Base-by-base conservation (phyloP, 1,139 yeast species). In the Pichia sp. region DNA sequence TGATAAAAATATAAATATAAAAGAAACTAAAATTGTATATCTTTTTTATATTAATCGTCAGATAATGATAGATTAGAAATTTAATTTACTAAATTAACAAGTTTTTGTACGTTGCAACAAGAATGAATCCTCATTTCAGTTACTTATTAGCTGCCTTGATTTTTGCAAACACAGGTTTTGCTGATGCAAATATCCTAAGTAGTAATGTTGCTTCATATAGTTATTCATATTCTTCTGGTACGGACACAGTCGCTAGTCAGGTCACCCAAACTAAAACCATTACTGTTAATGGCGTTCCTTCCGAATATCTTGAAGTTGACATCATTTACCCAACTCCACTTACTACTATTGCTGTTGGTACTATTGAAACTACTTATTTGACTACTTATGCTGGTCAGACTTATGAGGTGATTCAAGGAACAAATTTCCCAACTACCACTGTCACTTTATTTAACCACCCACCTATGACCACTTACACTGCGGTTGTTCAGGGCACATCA, bases 341-440 rank as follows among this genome's bases (percentile, higher is more conserved):
- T 4, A 45, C 48, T 5, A 20, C 25, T 10, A 35, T 43, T 28
- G 9, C 11, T 5, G 37, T 20, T n/a, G 46, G 37, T 30, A 35
- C 42, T 3, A 31, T 34, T 24, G 36, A 30, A 11, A 24, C 46
- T n/a, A 30, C 39, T 3, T 35, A 35, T 30, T 25, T 36, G 3
- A 37, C 39, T 8, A 41, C 45, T 3, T 16, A 8, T 8, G 36
- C 29, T 26, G 30, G 39, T n/a, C 7, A 23, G 5, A 38, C 40
- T 29, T 37, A 30, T 32, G 37, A 26, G 30, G 42, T 40, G 26
- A 31, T 45, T 11, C 37, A 45, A 31, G 29, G 26, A 20, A 10
- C 42, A n/a, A 35, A 34, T 16, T 39, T 43, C n/a, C 43, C 46
- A 24, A 39, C 42, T 4, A 27, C 37, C 3, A 35, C 37, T 4